A percentile compares a stretch with the other conserved stretches of the same genome.
Evolutionary conservation across 805 yeast species (phyloP).

Genomic region (Ogataea trehaloabstinens): DNA sequence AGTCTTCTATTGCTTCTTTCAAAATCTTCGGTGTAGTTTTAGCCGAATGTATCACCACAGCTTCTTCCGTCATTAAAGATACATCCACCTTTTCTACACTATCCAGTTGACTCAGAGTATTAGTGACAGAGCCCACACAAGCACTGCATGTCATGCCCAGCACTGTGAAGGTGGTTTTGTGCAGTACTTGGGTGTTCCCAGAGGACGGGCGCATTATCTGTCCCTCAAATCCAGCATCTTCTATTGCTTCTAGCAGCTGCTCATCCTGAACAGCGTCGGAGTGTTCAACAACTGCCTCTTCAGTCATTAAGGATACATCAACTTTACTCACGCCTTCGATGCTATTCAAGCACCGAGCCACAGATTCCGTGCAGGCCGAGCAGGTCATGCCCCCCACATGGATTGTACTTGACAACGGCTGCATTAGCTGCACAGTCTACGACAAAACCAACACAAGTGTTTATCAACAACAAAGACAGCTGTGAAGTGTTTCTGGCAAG

Average conservation of each 20-base stretch:
- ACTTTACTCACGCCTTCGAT: constrained; percentile 52
- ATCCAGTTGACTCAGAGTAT: constrained; percentile 12
- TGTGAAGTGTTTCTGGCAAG: no score
- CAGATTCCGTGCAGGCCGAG: constrained; percentile 73
- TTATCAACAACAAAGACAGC: no score
- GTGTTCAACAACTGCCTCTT: constrained; percentile 60
- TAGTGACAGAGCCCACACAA: constrained; percentile 63
- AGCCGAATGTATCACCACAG: constrained; percentile 49
- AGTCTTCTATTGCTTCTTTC: constrained; percentile 49
- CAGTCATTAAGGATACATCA: constrained; percentile 70
- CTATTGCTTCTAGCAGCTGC: constrained; percentile 51
- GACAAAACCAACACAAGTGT: no score
- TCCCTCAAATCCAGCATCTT: constrained; percentile 36
- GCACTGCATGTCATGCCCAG: constrained; percentile 89
- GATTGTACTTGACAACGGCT: constrained; percentile 15
- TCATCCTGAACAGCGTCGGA: constrained; percentile 29
- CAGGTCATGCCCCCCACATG: constrained; percentile 84
- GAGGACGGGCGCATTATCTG: not conserved
- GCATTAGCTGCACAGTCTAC: constrained; percentile 3
- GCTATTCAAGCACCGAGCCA: constrained; percentile 51
- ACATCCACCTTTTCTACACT: constrained; percentile 47
- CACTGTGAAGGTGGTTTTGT: constrained; percentile 24
- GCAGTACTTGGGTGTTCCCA: not conserved
- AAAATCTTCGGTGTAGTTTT: constrained; percentile 34
- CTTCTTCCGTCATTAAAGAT: constrained; percentile 76